These are phyloP conservation scores for Lactifluus volemus DNA, from an alignment of 768 basidiomycete species.

Conservation along the genomic window DNA sequence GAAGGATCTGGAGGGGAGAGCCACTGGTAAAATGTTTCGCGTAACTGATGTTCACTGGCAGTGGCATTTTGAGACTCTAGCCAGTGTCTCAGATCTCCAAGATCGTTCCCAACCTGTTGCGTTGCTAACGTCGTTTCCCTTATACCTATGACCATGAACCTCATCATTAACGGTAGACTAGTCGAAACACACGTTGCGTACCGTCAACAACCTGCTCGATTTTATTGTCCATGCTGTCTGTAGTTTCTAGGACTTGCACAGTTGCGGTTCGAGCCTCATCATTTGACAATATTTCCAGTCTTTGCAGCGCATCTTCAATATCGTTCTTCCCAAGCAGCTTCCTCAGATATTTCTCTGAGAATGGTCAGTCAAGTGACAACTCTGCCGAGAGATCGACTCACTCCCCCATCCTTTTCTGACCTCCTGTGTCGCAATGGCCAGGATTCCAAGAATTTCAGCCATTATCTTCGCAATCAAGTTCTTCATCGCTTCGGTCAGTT, in stretches of 20 bases:
- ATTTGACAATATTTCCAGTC: background rate
- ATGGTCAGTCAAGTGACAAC: background rate
- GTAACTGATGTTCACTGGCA: no score
- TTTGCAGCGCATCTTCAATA: background rate
- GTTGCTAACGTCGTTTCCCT: background rate
- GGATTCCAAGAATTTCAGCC: no score
- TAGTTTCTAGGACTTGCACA: background rate
- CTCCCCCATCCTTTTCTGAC: background rate
- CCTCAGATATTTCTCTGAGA: slow-evolving; percentile 1
- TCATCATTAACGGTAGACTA: background rate
- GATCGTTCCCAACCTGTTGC: background rate
- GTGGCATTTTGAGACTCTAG: background rate
- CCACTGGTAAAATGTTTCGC: no score
- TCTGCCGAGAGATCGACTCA: background rate
- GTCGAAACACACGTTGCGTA: background rate
- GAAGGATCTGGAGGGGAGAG: background rate
- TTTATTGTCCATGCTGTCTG: background rate
- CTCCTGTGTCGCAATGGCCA: no score
- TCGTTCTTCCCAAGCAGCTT: background rate
- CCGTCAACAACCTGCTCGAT: background rate
- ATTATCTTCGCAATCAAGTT: no score
- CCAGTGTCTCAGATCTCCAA: background rate
- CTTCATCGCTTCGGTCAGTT: no score
- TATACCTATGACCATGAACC: background rate
- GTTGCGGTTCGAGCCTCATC: background rate